phyloP scores from a whole-genome alignment of 345 rosid species.

The Trapa incisa region DNA sequence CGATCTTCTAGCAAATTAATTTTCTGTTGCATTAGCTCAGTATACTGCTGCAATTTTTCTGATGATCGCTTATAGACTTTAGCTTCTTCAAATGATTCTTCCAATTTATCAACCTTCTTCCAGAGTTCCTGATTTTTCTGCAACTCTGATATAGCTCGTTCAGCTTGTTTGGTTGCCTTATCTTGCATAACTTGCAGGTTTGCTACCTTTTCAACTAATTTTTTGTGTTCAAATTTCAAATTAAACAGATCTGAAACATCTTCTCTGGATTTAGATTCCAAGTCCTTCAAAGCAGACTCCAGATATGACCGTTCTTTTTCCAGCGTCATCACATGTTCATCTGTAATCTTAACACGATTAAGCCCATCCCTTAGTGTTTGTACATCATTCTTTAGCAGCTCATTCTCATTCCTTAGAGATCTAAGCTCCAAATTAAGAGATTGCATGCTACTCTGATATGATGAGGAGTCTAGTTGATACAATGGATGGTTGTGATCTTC shows the following conservation, averaged over 20 bases:
- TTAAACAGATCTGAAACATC: slow-evolving; percentile 52
- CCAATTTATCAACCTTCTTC: slow-evolving; percentile 71
- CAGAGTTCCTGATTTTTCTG: slow-evolving; percentile 79
- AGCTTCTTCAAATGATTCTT: slow-evolving; percentile 68
- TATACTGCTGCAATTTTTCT: slow-evolving; percentile 59
- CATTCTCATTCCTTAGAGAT: slow-evolving; percentile 52
- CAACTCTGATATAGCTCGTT: slow-evolving; percentile 60
- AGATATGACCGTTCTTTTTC: slow-evolving; percentile 52
- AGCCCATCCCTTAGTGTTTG: slow-evolving; percentile 50
- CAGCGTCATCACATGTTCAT: slow-evolving; percentile 48
- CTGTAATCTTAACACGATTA: slow-evolving; percentile 37
- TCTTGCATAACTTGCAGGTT: slow-evolving; percentile 49
- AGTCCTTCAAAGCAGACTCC: slow-evolving; percentile 58
- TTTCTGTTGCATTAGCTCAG: slow-evolving; percentile 79
- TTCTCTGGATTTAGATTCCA: slow-evolving; percentile 64
- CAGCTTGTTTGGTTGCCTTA: slow-evolving; percentile 70
- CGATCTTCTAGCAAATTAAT: slow-evolving; percentile 71
- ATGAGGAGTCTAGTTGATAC: slow-evolving; percentile 17
- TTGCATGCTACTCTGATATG: slow-evolving; percentile 22
- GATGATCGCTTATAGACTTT: slow-evolving; percentile 55
- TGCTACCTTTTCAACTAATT: slow-evolving; percentile 62
- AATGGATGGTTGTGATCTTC: slow-evolving; percentile 14
- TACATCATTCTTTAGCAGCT: slow-evolving; percentile 48
- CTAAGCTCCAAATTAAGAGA: slow-evolving; percentile 53
- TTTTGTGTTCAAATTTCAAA: slow-evolving; percentile 59